Base-by-base conservation (phyloP, 176 grass and related monocot species). In the Pharus latifolius region DNA sequence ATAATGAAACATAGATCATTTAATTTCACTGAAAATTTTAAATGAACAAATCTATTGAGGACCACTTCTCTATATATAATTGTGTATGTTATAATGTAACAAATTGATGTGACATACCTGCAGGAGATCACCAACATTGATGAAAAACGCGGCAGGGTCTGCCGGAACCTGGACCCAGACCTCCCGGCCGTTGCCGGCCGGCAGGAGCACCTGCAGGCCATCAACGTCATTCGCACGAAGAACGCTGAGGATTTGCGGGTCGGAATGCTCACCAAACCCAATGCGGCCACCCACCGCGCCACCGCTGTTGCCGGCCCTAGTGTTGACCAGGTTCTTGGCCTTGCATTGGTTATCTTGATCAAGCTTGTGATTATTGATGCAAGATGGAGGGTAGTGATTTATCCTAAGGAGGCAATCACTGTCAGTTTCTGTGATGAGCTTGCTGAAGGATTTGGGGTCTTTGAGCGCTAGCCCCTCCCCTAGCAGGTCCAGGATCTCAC, bases 201-300 rank as follows among this genome's bases (percentile, higher is more conserved):
- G 80, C 18, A 71, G 61, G 31, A 83, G 63, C 56, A 99, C 70
- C 67, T 99, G 95, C 28, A 99, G 76, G 7, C 95, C 90, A 0
- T 91, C 80, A 6, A 91, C 87, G 6, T 91, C 82, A 61, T 99
- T 99, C 13, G 95, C 89, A 56, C 90, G 78, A 68, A 99, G 87
- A 37, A 99, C 73, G 40, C 90, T 99, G 23, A 99, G 73, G 25
- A 99, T 82, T 69, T 99, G 95, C 1, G 87, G 95, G 69, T 99
- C 95, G 1, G 95, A 91, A 57, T 99, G 95, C 76, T 99, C 95
- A 7, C 95, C 95, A 16, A 99, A 99, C 17, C 95, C 95, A 6
- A 99, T 77, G 55, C 84, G 50, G 6, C 42, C 77, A 34, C 72
- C 72, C 26, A 27, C 24, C 1, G 41, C 44, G 25, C 63, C 75